phyloP scores from a whole-genome alignment of 441 rosid genomes.

The Flueggea neowawraea region DNA sequence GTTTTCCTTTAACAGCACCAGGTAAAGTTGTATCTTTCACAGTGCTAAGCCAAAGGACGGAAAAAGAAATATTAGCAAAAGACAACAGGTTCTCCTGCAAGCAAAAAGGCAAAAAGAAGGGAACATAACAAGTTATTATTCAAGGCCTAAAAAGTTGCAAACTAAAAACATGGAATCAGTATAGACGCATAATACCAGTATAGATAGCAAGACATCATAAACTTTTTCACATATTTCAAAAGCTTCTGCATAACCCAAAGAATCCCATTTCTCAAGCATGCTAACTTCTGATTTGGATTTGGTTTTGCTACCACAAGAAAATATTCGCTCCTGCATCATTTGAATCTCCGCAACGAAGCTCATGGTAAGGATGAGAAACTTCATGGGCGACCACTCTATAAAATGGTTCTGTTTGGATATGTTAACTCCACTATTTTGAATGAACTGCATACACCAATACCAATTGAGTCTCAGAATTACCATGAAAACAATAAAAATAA shows the following conservation, averaged over 20 bases:
- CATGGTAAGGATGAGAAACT: conserved; percentile 54
- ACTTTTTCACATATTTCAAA: conserved; percentile 39
- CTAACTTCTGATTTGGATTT: conserved; percentile 26
- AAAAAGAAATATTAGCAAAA: conserved; percentile 60
- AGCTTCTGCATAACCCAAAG: conserved; percentile 31
- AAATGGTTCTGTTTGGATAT: conserved; percentile 44
- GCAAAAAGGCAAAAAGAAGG: not conserved
- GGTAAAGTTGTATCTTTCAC: conserved; percentile 51
- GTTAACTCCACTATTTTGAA: conserved; percentile 36
- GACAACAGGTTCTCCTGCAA: conserved; percentile 71
- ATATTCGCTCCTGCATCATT: conserved; percentile 43
- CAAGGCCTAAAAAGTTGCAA: not conserved
- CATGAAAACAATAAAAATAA: not conserved
- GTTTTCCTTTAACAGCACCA: conserved; percentile 77
- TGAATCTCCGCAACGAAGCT: conserved; percentile 71
- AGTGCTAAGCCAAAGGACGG: conserved; percentile 55
- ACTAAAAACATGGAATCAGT: conserved; percentile 2
- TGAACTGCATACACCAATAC: conserved; percentile 49
- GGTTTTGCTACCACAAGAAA: conserved; percentile 28
- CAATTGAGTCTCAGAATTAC: not conserved
- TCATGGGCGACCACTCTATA: conserved; percentile 44
- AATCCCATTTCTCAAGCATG: conserved; percentile 30
- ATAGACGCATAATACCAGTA: conserved; percentile 47
- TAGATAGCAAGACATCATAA: conserved; percentile 32
- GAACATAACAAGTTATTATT: no score